Conservation (phyloP, 495 filamentous ascomycete genomes). For the Mytilinidion resinicola region DNA sequence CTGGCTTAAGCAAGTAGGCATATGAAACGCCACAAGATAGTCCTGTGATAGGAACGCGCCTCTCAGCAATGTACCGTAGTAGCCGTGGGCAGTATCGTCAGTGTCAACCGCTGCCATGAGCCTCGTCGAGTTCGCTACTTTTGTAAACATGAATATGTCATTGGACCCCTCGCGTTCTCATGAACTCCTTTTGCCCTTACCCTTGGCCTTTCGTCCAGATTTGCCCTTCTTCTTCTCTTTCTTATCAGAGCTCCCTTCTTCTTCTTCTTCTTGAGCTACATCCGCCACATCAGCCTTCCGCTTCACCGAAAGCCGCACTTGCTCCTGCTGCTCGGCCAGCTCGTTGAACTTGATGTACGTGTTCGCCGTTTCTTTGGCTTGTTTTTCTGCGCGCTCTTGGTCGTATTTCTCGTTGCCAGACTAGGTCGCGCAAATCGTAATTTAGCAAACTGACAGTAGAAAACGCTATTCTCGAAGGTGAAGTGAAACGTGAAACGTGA, state of each 20-base stretch:
- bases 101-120: no score
- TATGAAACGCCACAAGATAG: constrained; percentile 40
- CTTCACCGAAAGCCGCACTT: background rate
- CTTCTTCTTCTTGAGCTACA: background rate
- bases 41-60: no score
- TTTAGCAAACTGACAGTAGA: background rate
- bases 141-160: no score
- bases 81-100: no score
- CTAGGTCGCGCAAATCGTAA: background rate
- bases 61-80: no score
- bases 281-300: background rate
- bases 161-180: no score
- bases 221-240: background rate
- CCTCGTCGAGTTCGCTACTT: no score
- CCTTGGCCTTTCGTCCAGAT: background rate
- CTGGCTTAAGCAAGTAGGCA: constrained; percentile 49
- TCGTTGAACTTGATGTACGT: background rate
- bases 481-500: background rate
- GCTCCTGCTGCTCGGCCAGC: background rate
- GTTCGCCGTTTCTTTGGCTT: background rate
- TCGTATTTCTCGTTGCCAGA: background rate
- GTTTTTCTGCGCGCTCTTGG: background rate
- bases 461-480: background rate
- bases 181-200: no score
- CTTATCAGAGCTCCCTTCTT: background rate